Evolutionary conservation across 208 protist species (phyloP).

Genomic region (Zelonia costaricensis): DNA sequence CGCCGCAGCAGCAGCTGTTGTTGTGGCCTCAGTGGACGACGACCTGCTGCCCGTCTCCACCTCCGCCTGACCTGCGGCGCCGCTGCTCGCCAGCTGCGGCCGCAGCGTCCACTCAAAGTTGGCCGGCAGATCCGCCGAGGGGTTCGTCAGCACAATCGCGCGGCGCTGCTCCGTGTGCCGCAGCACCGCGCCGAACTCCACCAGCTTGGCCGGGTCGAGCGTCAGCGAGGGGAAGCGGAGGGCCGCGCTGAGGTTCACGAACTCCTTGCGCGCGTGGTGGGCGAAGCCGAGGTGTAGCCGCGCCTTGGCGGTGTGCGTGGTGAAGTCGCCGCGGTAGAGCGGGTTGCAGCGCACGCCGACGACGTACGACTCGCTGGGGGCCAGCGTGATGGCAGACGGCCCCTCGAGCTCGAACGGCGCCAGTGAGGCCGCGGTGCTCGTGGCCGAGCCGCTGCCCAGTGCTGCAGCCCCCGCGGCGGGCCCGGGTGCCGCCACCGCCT

Average conservation of each 20-base stretch:
- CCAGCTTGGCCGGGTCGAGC: constrained; percentile 45
- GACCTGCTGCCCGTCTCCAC: neutral
- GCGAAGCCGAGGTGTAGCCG: constrained; percentile 83
- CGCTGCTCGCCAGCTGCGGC: neutral
- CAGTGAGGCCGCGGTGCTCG: neutral
- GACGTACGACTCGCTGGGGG: constrained; percentile 75
- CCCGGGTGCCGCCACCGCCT: constrained; percentile 5
- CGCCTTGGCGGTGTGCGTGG: constrained; percentile 73
- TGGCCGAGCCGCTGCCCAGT: neutral
- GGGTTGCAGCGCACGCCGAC: constrained; percentile 90
- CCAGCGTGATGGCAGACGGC: constrained; percentile 54
- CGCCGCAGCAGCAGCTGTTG: constrained; percentile 1
- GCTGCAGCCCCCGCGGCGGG: constrained; percentile 19
- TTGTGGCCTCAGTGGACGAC: too few relatives aligned
- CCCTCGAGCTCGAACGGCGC: constrained; percentile 77
- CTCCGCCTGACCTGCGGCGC: neutral
- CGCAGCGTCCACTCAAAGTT: constrained; percentile 77
- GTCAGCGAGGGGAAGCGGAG: constrained; percentile 91
- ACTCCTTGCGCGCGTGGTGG: constrained; percentile 91
- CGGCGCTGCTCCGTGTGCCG: constrained; percentile 85
- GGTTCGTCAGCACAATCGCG: constrained; percentile 82
- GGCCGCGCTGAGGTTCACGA: constrained; percentile 71
- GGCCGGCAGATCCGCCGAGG: constrained; percentile 68
- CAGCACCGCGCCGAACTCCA: constrained; percentile 95
- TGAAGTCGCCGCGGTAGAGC: constrained; percentile 73